A percentile compares a stretch with the other conserved stretches of the same genome.
phyloP scores from a whole-genome alignment of 164 flowering plant genomes.

The grape (Vitis vinifera) region DNA sequence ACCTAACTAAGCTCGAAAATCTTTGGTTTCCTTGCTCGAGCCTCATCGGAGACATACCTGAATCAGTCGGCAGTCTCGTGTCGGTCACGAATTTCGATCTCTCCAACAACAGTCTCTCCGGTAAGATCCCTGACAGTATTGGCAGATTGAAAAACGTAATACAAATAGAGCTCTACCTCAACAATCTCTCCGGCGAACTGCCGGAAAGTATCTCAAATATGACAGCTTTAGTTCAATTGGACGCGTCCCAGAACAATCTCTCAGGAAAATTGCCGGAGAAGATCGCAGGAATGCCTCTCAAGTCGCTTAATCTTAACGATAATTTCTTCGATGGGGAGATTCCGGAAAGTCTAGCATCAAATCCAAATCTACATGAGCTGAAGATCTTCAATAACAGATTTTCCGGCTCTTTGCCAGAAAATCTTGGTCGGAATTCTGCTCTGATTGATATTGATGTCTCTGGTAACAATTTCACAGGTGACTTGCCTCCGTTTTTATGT shows the following conservation, averaged over 20 bases:
- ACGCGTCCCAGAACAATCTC: conserved; percentile 61
- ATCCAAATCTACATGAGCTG: conserved; percentile 34
- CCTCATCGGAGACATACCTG: conserved; percentile 65
- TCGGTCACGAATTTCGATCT: conserved; percentile 49
- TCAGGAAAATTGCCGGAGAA: conserved; percentile 53
- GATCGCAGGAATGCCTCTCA: conserved; percentile 41
- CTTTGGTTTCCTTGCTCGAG: conserved; percentile 31
- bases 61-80: conserved; percentile 36
- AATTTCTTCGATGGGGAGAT: conserved; percentile 54
- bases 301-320: conserved; percentile 56
- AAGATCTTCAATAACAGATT: conserved; percentile 67
- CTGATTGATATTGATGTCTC: conserved; percentile 60
- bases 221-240: conserved; percentile 33
- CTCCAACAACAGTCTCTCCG: conserved; percentile 42
- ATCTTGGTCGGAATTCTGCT: conserved; percentile 49
- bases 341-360: conserved; percentile 43
- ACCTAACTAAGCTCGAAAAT: conserved; percentile 51
- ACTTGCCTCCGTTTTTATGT: conserved; percentile 58
- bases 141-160: conserved; percentile 34
- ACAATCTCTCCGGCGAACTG: conserved; percentile 54
- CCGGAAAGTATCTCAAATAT: conserved; percentile 56
- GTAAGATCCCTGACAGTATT: conserved; percentile 52
- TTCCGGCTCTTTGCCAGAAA: conserved; percentile 51
- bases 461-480: conserved; percentile 53
- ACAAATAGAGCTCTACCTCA: conserved; percentile 47